Conservation (phyloP, 192 early-diverging fungal genomes). For the Radiomyces spectabilis region DNA sequence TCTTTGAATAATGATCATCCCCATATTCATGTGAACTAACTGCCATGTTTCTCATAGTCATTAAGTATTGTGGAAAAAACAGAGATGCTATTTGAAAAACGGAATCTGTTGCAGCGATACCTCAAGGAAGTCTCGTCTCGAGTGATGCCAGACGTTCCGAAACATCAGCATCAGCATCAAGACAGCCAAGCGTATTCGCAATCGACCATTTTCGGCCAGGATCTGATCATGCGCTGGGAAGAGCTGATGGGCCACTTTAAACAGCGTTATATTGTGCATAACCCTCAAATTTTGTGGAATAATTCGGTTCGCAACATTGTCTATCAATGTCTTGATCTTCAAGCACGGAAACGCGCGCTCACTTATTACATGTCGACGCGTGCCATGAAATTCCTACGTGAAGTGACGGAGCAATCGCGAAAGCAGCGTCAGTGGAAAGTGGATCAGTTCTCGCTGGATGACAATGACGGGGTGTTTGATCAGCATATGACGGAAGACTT, state of each 20-base stretch:
- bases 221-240: slow-evolving; percentile 27
- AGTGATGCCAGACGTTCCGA: slow-evolving; percentile 15
- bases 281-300: slow-evolving; percentile 81
- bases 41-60: slow-evolving; percentile 31
- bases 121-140: slow-evolving; percentile 16
- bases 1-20: neutral
- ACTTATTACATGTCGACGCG: slow-evolving; percentile 79
- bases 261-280: slow-evolving; percentile 77
- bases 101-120: slow-evolving; percentile 40
- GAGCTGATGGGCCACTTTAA: slow-evolving; percentile 46
- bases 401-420: slow-evolving; percentile 35
- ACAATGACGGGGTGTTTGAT: slow-evolving; percentile 20
- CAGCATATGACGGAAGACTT: slow-evolving; percentile 31
- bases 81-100: slow-evolving; percentile 53
- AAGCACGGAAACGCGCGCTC: slow-evolving; percentile 58
- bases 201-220: slow-evolving; percentile 27
- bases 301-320: slow-evolving; percentile 73
- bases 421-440: neutral
- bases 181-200: neutral
- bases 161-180: neutral
- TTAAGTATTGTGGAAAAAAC: slow-evolving; percentile 48
- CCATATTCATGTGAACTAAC: neutral
- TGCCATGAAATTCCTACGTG: slow-evolving; percentile 71
- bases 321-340: slow-evolving; percentile 67
- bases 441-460: neutral